Percentiles rank a stretch among this genome's conserved stretches.
These are phyloP conservation scores for Cystobasidium sp. DNA, from an alignment of 1,284 basidiomycete species.

Conservation along the genomic window DNA sequence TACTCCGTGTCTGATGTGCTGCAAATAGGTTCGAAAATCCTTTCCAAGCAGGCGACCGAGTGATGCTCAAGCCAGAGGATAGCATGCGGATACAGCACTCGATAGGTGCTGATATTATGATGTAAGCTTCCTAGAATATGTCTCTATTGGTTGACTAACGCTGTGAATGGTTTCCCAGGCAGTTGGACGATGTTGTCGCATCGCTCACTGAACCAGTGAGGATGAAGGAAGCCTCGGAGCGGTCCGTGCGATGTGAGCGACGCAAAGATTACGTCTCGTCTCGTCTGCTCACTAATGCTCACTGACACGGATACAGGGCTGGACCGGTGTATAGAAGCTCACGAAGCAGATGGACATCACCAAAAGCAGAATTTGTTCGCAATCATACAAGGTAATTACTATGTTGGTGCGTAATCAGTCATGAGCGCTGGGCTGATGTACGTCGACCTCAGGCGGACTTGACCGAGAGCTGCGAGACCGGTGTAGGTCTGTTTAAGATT, in stretches of 20 bases:
- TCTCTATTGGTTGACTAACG: not conserved
- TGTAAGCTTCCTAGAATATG: conserved; percentile 58
- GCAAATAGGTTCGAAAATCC: conserved; percentile 19
- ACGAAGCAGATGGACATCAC: conserved; percentile 68
- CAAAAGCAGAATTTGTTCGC: conserved; percentile 78
- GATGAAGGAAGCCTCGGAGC: conserved; percentile 73
- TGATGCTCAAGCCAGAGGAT: conserved; percentile 67
- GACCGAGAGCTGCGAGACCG: conserved; percentile 69
- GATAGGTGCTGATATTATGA: conserved; percentile 85
- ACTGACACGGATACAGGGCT: conserved; percentile 61
- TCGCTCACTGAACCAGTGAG: conserved; percentile 58
- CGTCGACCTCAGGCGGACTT: conserved; percentile 61
- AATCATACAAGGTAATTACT: conserved; percentile 71
- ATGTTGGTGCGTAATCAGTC: not conserved
- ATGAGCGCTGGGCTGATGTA: not conserved
- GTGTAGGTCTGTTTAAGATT: conserved; percentile 58
- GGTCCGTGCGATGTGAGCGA: conserved; percentile 48
- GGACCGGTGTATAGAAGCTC: conserved; percentile 76
- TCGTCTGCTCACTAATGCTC: not conserved
- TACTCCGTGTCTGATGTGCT: not conserved
- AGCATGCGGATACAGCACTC: conserved; percentile 74
- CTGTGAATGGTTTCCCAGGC: conserved; percentile 53
- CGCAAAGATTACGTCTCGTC: conserved; percentile 60
- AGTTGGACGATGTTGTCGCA: conserved; percentile 76
- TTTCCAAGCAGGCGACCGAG: conserved; percentile 54